phyloP scores from a whole-genome alignment of 352 stramenopile genomes.

The Discostella stelligera region DNA sequence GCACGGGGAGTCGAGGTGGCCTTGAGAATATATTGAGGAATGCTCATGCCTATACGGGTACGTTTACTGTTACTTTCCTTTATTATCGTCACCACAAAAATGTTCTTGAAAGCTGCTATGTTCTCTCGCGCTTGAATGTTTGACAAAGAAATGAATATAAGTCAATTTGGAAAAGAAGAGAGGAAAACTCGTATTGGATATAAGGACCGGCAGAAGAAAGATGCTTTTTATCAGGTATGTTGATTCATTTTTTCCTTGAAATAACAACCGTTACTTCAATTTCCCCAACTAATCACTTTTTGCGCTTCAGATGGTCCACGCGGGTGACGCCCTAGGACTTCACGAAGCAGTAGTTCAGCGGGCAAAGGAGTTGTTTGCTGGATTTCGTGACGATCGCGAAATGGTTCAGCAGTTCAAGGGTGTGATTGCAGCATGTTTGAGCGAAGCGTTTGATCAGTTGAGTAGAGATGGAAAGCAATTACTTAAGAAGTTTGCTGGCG shows the following conservation, averaged over 20 bases:
- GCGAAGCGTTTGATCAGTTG: conserved; percentile 78
- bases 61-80: not conserved
- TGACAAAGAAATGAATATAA: conserved; percentile 90
- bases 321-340: conserved; percentile 91
- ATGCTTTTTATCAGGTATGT: conserved; percentile 49
- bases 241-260: not conserved
- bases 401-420: conserved; percentile 93
- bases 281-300: conserved; percentile 38
- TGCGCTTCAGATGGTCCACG: conserved; percentile 90
- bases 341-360: conserved; percentile 93
- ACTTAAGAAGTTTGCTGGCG: conserved; percentile 55
- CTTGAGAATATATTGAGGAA: conserved; percentile 81
- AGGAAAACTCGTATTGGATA: conserved; percentile 93
- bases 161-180: conserved; percentile 95
- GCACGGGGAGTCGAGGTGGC: conserved; percentile 47
- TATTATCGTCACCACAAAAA: not conserved
- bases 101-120: no score
- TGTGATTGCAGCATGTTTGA: conserved; percentile 81
- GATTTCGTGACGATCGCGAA: conserved; percentile 94
- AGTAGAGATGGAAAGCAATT: conserved; percentile 60
- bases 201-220: conserved; percentile 93
- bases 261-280: conserved; percentile 7
- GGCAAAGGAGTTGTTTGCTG: conserved; percentile 94
- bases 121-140: no score
- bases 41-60: conserved; percentile 86